Base-by-base conservation (phyloP, 257 asterid species). In the Solanum pinnatisectum region DNA sequence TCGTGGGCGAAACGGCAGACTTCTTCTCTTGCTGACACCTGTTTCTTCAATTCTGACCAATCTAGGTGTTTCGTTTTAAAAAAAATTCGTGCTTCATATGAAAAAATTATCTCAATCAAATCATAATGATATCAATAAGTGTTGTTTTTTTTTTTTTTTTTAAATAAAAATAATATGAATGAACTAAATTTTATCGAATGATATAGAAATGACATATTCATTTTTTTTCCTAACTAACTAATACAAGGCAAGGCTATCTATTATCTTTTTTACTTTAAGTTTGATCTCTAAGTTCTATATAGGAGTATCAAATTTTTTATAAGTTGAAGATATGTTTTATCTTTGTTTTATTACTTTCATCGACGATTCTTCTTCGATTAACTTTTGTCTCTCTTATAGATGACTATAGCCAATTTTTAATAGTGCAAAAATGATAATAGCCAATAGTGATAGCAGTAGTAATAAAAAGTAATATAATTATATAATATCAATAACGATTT, bases 1-100 rank as follows among this genome's bases (percentile, higher is more conserved):
- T 94, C 94, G 96, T 91, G 59, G 87, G 87, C 72, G 27, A 88
- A 94, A 87, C 98, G 96, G 95, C 88, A 91, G 88, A 85, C 84
- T 70, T 87, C 91, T 86, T 88, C 37, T n/a, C 71, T 40, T 15
- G 10, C 86, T 8, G 83, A 90, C 90, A 93, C 96, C 94, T 93
- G 95, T 90, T 94, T 71, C 15, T 59, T 83, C 74, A 12, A 10
- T 8, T 35, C 92, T 93, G 15, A 79, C 84, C 39, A 79, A 27
- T 30, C 14, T 42, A 67, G 5, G 5, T 27, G 73, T 27, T 65
- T 5, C 3, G 18, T 30, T 22, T 52, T 1, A 60, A 59, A 59
- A 15, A 7, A 20, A 20, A 18, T 20, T 1, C 2, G 1, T 59
- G 27, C 12, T 59, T 2, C 0, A 59, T 22, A 22, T 59, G 25